Base-by-base conservation (phyloP, 2,329 filamentous ascomycete species). In the Colletotrichum falcatum region DNA sequence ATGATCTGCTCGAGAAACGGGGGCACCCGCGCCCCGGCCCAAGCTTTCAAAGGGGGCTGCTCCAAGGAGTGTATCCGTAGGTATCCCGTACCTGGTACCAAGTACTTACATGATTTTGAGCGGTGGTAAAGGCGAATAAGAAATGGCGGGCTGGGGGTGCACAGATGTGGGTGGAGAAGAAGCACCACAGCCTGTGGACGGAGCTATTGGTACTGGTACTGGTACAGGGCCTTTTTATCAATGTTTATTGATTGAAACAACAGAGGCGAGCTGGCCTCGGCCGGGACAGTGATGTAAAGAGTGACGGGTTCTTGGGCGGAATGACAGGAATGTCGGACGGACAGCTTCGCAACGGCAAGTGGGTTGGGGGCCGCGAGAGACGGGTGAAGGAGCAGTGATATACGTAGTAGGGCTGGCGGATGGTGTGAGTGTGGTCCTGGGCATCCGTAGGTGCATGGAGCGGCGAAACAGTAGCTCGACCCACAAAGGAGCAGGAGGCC, bases 371-470 rank as follows among this genome's bases (percentile, higher is more conserved):
- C 67, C 58, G 44, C 51, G 56, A 61, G 64, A 35, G 63, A 62
- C 44, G 64, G 44, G 33, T 46, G 58, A 53, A 67, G 54, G 63
- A 67, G 51, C 67, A 67, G 67, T 70, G 67, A n/a, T n/a, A n/a
- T n/a, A n/a, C n/a, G n/a, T n/a, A n/a, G n/a, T 70, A 70, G 67
- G 67, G 67, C 67, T 70, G 67, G 67, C 58, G 35, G 58, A 62
- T 58, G 64, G 67, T 51, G 62, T 56, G 66, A 56, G 39, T 39
- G 51, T 37, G 63, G 64, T 62, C 37, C 58, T 66, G 37, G 42
- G 26, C 30, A 39, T 26, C 49, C 48, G 53, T 33, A 26, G 16
- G 54, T 70, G 48, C 53, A 62, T 58, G 58, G 64, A 53, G 58
- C 51, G 62, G 51, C 67, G 66, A 49, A 65, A 33, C 64, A 67